Evolutionary conservation across 345 rosid species (phyloP).

Genomic region (Gossypium stocksii): DNA sequence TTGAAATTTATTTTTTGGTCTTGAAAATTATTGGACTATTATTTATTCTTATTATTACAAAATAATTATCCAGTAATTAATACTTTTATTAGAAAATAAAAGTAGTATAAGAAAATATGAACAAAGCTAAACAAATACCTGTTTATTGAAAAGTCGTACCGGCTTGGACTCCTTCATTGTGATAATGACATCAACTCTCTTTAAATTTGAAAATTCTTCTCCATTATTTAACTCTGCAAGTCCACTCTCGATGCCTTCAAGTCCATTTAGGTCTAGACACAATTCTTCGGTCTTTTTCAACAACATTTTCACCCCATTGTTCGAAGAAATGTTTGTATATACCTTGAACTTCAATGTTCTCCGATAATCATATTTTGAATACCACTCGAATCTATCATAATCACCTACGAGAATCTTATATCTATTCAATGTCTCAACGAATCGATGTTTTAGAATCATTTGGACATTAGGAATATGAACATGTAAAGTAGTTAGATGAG

Average conservation of each 20-base stretch:
- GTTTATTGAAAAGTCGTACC: too few species aligned
- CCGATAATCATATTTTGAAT: neutral
- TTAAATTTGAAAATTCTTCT: neutral
- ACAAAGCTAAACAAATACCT: too few species aligned
- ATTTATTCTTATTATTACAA: too few species aligned
- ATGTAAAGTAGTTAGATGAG: too few species aligned
- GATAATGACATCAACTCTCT: neutral
- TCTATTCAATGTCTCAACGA: neutral
- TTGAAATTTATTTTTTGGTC: too few species aligned
- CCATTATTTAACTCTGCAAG: neutral
- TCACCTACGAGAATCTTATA: neutral
- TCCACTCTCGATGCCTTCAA: neutral
- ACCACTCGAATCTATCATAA: too few species aligned
- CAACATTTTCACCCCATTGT: neutral
- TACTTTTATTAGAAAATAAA: too few species aligned
- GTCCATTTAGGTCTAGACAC: neutral
- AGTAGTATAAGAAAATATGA: too few species aligned
- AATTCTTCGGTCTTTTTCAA: slow-evolving; percentile 1
- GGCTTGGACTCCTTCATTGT: neutral
- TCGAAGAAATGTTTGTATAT: neutral
- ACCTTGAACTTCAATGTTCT: neutral
- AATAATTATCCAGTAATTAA: too few species aligned
- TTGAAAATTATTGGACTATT: too few species aligned
- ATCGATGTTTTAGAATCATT: too few species aligned
- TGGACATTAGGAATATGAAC: too few species aligned